Evolutionary conservation across 2,329 filamentous ascomycete genomes (phyloP).

Genomic region (Endothia cerciana): DNA sequence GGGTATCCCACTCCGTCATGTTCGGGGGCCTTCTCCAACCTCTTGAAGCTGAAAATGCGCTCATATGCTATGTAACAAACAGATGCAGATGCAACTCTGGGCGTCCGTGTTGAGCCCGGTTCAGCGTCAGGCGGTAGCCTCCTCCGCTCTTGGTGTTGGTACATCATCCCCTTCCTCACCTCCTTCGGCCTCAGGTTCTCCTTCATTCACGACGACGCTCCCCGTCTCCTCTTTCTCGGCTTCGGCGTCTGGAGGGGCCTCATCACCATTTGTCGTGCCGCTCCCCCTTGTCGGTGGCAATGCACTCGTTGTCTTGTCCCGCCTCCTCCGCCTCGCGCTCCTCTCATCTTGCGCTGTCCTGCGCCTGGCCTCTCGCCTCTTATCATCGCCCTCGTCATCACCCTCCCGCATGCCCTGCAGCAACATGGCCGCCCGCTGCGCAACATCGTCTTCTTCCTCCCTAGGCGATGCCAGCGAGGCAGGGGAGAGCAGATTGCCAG

Average conservation of each 20-base stretch:
- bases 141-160: slow-evolving; percentile 22
- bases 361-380: slow-evolving; percentile 61
- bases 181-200: slow-evolving; percentile 13
- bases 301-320: slow-evolving; percentile 58
- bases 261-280: slow-evolving; percentile 47
- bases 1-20: neutral
- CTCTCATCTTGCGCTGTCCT: slow-evolving; percentile 83
- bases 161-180: slow-evolving; percentile 11
- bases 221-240: slow-evolving; percentile 13
- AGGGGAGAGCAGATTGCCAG: slow-evolving; percentile 28
- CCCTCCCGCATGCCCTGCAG: slow-evolving; percentile 79
- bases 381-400: slow-evolving; percentile 58
- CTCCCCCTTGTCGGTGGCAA: slow-evolving; percentile 37
- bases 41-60: slow-evolving; percentile 19
- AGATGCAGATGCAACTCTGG: slow-evolving; percentile 7
- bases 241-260: slow-evolving; percentile 10
- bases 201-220: neutral
- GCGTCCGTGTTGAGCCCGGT: slow-evolving; percentile 3
- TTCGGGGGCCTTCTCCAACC: neutral
- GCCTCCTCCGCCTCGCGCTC: slow-evolving; percentile 65
- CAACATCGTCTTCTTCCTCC: slow-evolving; percentile 71
- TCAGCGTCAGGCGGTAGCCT: slow-evolving; percentile 1
- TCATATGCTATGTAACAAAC: slow-evolving; percentile 13
- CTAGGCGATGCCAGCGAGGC: slow-evolving; percentile 44
- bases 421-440: slow-evolving; percentile 80